Percentiles rank a stretch among this genome's conserved stretches.
Conservation (phyloP, 2,329 filamentous ascomycete genomes). For the Cladobotryum protrusum region DNA sequence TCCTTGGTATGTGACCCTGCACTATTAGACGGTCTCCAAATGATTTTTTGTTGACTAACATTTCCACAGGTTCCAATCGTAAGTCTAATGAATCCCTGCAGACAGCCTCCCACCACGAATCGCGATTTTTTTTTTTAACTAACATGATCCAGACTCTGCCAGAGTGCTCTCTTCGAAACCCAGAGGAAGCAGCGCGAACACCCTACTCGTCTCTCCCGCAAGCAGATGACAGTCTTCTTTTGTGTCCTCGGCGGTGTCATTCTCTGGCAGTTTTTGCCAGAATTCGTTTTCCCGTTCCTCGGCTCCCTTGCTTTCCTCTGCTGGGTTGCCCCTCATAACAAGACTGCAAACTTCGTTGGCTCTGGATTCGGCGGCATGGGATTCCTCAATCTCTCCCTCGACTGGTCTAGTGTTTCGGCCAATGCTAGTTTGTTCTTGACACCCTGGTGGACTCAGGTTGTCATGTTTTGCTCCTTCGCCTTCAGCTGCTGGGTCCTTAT, state of each 20-base stretch:
- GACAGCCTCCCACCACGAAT: background rate
- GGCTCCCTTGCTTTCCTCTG: slow-evolving; percentile 56
- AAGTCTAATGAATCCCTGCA: slow-evolving; percentile 3
- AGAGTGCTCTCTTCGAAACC: slow-evolving; percentile 54
- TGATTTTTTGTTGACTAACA: background rate
- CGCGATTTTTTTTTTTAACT: background rate
- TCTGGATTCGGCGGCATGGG: slow-evolving; percentile 57
- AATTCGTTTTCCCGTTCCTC: slow-evolving; percentile 54
- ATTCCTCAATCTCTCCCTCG: slow-evolving; percentile 51
- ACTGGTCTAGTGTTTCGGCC: slow-evolving; percentile 56
- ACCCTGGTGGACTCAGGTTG: slow-evolving; percentile 54
- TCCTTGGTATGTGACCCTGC: slow-evolving; percentile 13
- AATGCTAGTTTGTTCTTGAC: slow-evolving; percentile 47
- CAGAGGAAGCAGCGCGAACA: slow-evolving; percentile 46
- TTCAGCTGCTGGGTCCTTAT: slow-evolving; percentile 53
- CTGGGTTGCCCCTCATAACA: slow-evolving; percentile 55
- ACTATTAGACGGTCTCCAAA: background rate
- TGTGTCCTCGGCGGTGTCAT: slow-evolving; percentile 44
- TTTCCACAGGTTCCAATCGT: slow-evolving; percentile 35
- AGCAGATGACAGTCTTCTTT: slow-evolving; percentile 54
- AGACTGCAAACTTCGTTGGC: slow-evolving; percentile 54
- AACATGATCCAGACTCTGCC: slow-evolving; percentile 31
- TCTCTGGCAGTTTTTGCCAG: slow-evolving; percentile 57
- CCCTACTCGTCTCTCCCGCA: slow-evolving; percentile 41
- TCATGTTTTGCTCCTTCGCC: slow-evolving; percentile 49